Base-by-base conservation (phyloP, 2,329 filamentous ascomycete genomes). In the Simplicillium sp. region DNA sequence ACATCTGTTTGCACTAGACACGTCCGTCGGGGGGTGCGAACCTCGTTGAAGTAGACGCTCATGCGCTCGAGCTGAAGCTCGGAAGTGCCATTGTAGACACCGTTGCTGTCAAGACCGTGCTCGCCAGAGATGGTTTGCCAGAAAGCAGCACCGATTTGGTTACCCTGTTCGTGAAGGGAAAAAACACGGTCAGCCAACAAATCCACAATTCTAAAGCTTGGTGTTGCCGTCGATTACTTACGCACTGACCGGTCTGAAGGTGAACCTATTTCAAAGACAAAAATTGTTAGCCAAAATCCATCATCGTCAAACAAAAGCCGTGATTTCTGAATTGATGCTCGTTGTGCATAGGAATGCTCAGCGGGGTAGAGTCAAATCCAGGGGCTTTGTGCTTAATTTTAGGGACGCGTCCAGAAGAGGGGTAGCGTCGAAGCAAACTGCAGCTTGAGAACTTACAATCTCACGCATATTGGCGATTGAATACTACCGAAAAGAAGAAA, bases 71-170 rank as follows among this genome's bases (percentile, higher is more conserved):
- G 83, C 80, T 98, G 92, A 66, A 97, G 88, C 71, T 97, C 92
- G 35, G 90, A 97, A 56, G 87, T 89, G 65, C 92, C 92, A 70
- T 94, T 94, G 82, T 97, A 97, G 84, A 96, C 84, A 72, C 90
- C 90, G 68, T 87, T 87, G 73, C 85, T 87, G 73, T 98, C 92
- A 64, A 98, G 88, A 62, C 92, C 92, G 70, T 98, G 92, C 79
- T 88, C 84, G 69, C 82, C 80, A 62, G 84, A 87, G 65, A 88
- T 88, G 61, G 75, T 84, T 69, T 88, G 84, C 84, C 92, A 98
- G 81, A 98, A 98, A 73, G 92, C 92, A 77, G 92, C 92, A 90
- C 92, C 92, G 59, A 97, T 95, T 87, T 98, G 92, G 85, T 98
- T 98, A 81, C 92, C 92, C 90, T 96, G 59, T 56, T 42, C 48